Conservation (phyloP, 75 land plant genomes). For the Pinus tabuliformis region DNA sequence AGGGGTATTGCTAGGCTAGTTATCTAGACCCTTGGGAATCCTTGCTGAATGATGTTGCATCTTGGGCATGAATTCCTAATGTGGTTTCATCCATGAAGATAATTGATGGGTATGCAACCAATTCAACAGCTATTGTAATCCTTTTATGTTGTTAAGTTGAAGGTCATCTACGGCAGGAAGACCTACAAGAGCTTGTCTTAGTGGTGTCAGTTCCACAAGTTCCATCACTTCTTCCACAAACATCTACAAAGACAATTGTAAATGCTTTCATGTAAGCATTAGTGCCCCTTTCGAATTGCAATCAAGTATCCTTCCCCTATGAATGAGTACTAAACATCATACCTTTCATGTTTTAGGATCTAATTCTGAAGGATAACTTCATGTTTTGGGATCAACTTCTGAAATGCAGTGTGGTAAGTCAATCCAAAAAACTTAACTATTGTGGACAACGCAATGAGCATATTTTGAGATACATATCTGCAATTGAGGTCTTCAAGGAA, state of each 20-base stretch:
- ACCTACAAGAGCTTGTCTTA: constrained; percentile 47
- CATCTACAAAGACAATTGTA: constrained; percentile 18
- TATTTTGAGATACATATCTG: background rate
- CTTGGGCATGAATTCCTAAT: constrained; percentile 44
- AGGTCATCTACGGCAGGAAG: constrained; percentile 52
- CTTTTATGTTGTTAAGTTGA: constrained; percentile 59
- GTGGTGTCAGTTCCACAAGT: constrained; percentile 37
- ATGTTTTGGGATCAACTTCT: background rate
- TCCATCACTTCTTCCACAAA: constrained; percentile 73
- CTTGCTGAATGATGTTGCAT: too few relatives aligned
- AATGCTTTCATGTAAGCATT: background rate
- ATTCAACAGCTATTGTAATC: constrained; percentile 56
- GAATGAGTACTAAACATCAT: background rate
- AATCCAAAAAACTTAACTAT: background rate
- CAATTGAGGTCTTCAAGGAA: background rate
- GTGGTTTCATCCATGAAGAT: constrained; percentile 76
- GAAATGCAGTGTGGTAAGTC: constrained; percentile 1
- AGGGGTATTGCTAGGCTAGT: too few relatives aligned
- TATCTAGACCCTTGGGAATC: too few relatives aligned
- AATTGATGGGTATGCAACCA: constrained; percentile 66
- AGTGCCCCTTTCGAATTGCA: background rate
- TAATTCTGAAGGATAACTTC: constrained; percentile 28
- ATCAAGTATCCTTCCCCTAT: background rate
- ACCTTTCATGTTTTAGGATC: constrained; percentile 43
- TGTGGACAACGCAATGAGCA: background rate